Evolutionary conservation across 768 basidiomycete species (phyloP), one percentile per base, ranked within the genome.

Genomic region (Suillus variegatus): DNA sequence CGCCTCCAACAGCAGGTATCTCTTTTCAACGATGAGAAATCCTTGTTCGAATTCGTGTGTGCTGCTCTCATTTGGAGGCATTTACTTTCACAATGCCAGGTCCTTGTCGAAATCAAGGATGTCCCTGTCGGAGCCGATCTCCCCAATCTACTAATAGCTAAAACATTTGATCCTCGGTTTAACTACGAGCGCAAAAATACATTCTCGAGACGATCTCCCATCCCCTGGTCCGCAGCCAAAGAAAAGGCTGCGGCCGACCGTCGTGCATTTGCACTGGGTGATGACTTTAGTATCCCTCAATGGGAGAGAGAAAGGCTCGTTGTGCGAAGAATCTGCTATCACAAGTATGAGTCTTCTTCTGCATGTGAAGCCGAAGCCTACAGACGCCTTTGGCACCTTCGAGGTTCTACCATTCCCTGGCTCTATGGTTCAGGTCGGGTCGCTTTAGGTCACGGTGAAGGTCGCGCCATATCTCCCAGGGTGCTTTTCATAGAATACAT

Each of bases 401-500:
- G 9, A 18, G 44, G 44, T 8, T 36, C 18, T 18, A 14, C 9
- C 46, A 64, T 60, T 4, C 63, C 46, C 36, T 36, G 25, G 44
- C 25, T 64, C 35, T 64, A 46, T 44, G 63, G n/a, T 47, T 36
- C 6, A 9, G 63, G 44, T 57, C 46, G 6, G 44, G 36, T 64
- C 22, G 5, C 49, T 18, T 41, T 32, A 13, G 49, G 14, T 32
- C 56, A 55, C 1, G 32, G 22, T 6, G 32, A 49, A 14, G 46
- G n/a, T 22, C 46, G 63, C 14, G 46, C 56, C 20, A 64, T 64
- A 28, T 36, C 56, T n/a, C 63, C 63, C 38, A 4, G 16, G 6
- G 63, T 49, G 7, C 46, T 60, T 18, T 32, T 60, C 32, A 32
- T 49, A 6, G 56, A 64, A 22, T 47, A 58, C 22, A 64, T 64